Conservation (phyloP, 2,329 filamentous ascomycete genomes). For the Penicillium sp. region DNA sequence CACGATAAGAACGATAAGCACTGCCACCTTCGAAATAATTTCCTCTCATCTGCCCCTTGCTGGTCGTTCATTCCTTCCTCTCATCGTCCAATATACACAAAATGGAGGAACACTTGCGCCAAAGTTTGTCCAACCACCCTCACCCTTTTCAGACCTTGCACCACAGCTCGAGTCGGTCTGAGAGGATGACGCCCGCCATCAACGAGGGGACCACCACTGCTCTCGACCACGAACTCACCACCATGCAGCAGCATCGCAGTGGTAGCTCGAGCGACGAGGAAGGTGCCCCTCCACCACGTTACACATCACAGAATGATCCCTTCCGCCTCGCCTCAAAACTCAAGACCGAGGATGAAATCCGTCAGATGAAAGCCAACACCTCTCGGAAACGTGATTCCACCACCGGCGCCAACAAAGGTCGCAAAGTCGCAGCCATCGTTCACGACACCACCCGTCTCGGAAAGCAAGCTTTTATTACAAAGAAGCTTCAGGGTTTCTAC, state of each 20-base stretch:
- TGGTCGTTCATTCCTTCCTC: background rate
- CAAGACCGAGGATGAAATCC: conserved; percentile 76
- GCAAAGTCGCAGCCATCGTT: conserved; percentile 16
- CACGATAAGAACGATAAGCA: conserved; percentile 1
- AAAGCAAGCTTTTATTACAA: conserved; percentile 37
- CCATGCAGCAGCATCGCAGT: conserved; percentile 24
- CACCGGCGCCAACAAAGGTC: conserved; percentile 3
- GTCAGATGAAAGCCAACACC: conserved; percentile 76
- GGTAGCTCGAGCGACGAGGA: conserved; percentile 46
- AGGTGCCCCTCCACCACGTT: conserved; percentile 53
- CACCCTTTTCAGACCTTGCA: conserved; percentile 27
- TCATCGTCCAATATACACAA: conserved; percentile 5
- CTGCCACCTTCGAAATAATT: conserved; percentile 1
- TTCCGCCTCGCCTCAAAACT: conserved; percentile 75
- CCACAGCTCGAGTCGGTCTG: conserved; percentile 22
- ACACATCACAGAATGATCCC: conserved; percentile 71
- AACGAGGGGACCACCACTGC: conserved; percentile 46
- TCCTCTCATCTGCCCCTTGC: conserved; percentile 3
- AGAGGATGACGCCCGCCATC: conserved; percentile 22
- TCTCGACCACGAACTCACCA: conserved; percentile 36
- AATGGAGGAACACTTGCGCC: conserved; percentile 33
- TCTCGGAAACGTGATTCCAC: conserved; percentile 65
- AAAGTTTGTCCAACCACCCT: conserved; percentile 32
- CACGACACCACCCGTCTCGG: conserved; percentile 37
- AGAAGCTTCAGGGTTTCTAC: conserved; percentile 75